A percentile compares a stretch with the other conserved stretches of the same genome.
phyloP scores from a whole-genome alignment of 2,329 filamentous ascomycete genomes.

The Alternaria sp. region DNA sequence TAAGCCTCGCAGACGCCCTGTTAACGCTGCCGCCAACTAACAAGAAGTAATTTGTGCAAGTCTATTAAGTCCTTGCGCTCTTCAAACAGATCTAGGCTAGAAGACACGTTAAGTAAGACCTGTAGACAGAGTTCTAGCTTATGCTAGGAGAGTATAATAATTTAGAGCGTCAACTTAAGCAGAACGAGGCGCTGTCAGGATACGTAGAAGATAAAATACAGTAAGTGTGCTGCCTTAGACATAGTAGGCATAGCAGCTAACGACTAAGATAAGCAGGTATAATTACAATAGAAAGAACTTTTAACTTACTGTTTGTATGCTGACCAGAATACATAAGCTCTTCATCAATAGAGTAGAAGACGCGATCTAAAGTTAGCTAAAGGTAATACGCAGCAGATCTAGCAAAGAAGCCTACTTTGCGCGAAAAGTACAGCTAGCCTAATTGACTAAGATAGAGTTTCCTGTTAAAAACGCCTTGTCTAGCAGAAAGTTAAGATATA shows the following conservation, averaged over 20 bases:
- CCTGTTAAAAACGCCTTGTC: conserved; percentile 11
- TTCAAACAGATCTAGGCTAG: too few species aligned
- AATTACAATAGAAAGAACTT: conserved; percentile 24
- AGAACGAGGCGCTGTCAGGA: conserved; percentile 25
- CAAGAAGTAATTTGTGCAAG: conserved; percentile 5
- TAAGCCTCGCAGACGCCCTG: background rate
- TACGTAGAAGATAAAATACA: conserved; percentile 30
- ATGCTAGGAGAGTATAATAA: conserved; percentile 31
- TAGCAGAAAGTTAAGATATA: conserved; percentile 31
- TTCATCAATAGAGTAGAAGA: conserved; percentile 31
- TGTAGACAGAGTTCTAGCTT: too few species aligned
- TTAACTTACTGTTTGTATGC: conserved; percentile 32
- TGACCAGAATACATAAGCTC: conserved; percentile 30
- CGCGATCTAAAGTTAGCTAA: conserved; percentile 29
- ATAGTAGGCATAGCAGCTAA: conserved; percentile 15
- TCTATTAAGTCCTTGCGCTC: too few species aligned
- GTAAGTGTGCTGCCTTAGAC: conserved; percentile 18
- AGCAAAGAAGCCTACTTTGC: conserved; percentile 27
- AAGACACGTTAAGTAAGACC: too few species aligned
- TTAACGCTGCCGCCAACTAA: conserved; percentile 1
- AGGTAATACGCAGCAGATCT: conserved; percentile 28
- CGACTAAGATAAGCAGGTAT: conserved; percentile 23
- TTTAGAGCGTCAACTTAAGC: conserved; percentile 21
- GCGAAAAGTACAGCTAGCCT: conserved; percentile 28
- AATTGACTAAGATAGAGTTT: conserved; percentile 30